Base-by-base conservation (phyloP, 306 rosid genomes). In the Fagus crenata region DNA sequence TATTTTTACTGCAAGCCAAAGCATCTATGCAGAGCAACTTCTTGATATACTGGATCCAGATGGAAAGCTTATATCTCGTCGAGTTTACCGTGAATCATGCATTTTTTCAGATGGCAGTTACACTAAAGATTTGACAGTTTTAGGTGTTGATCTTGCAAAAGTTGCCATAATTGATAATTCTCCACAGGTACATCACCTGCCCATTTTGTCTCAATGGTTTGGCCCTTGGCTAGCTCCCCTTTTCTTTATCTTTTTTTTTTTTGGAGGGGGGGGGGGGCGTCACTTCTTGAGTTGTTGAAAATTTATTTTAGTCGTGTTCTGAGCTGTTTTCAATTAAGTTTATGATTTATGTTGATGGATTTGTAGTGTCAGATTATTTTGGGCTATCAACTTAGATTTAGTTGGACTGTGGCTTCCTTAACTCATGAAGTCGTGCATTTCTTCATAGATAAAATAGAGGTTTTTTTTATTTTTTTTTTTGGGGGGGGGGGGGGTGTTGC, bases 1-100 rank as follows among this genome's bases (percentile, higher is more conserved):
- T 76, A 86, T 95, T 78, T 95, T 95, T 78, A 95, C 99, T 54
- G 99, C 99, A 83, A 95, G 99, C 88, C 97, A 95, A 87, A 92
- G 99, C 81, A 86, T 95, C 69, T 95, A 95, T 77, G 99, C 99
- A 36, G 88, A 86, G 69, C 97, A 92, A 69, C 91, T 95, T 67
- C 99, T 95, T 85, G 96, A 92, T 81, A 83, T 88, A 77, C 79
- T 95, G 89, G 99, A 95, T 78, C 97, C 97, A 63, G 94, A 88
- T 53, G 90, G 83, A 75, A 88, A 84, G 78, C 81, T 92, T 60
- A 89, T 95, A 81, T 89, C 99, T 77, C 96, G 89, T 63, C 91
- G 89, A 32, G 71, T 91, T 68, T 95, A 92, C 82, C 91, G 97
- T 74, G 99, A 95, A 69, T 92, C 97, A 12, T 95, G 99, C 84